A percentile compares a stretch with the other conserved stretches of the same genome.
Evolutionary conservation across 2,329 filamentous ascomycete species (phyloP).

Genomic region (Fusarium sacchari): DNA sequence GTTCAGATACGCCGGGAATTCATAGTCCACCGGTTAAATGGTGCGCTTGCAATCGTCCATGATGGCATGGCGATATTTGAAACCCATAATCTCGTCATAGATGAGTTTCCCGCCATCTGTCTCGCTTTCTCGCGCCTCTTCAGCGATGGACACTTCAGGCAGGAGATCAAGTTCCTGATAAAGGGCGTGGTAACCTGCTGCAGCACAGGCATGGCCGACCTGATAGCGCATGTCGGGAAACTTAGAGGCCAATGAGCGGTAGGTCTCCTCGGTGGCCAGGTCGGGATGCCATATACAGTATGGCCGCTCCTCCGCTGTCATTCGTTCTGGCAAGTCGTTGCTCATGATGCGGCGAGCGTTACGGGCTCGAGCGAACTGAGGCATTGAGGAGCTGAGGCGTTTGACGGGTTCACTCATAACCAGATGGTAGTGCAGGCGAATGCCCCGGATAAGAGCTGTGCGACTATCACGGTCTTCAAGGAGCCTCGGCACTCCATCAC

Average conservation of each 20-base stretch:
- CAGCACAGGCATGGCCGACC: neutral
- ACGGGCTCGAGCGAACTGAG: neutral
- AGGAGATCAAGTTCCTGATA: neutral
- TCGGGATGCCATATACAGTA: neutral
- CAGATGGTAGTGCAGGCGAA: neutral
- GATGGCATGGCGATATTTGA: neutral
- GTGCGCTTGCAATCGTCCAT: neutral
- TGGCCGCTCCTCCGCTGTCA: neutral
- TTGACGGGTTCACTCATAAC: neutral
- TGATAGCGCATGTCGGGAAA: neutral
- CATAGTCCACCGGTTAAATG: neutral
- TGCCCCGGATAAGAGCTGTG: neutral
- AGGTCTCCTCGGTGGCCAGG: neutral
- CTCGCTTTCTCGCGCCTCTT: neutral
- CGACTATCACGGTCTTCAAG: neutral
- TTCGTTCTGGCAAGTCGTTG: neutral
- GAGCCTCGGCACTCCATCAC: neutral
- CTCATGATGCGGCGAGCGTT: neutral
- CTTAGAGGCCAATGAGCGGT: neutral
- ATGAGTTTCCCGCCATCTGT: neutral
- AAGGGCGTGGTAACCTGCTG: neutral
- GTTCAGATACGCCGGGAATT: neutral
- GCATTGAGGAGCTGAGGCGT: neutral
- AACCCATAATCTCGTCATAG: neutral
- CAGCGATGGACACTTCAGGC: neutral